Evolutionary conservation across 108 stramenopile genomes (phyloP).

Genomic region (Cyclostephanos tholiformis): DNA sequence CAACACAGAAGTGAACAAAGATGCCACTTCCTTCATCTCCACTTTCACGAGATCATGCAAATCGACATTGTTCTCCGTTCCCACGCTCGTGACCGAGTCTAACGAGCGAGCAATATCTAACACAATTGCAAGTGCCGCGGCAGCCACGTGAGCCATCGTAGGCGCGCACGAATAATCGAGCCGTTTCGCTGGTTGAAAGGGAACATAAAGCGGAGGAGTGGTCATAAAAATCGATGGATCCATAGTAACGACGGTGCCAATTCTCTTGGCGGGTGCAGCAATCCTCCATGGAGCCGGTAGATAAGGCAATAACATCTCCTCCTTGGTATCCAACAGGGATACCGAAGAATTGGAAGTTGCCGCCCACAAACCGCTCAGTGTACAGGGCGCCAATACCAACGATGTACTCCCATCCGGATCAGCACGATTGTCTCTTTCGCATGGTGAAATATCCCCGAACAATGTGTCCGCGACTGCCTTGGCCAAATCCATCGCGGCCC

Average conservation of each 20-base stretch:
- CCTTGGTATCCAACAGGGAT: conserved; percentile 58
- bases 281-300: conserved; percentile 7
- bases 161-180: conserved; percentile 12
- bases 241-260: conserved; percentile 45
- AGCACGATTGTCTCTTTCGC: conserved; percentile 2
- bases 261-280: not conserved
- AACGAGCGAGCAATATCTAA: conserved; percentile 38
- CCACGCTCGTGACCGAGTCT: conserved; percentile 9
- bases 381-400: conserved; percentile 64
- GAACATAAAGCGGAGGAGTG: conserved; percentile 38
- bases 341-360: conserved; percentile 56
- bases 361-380: conserved; percentile 57
- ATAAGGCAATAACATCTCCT: conserved; percentile 67
- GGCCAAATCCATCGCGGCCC: conserved; percentile 78
- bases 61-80: conserved; percentile 9
- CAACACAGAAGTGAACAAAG: conserved; percentile 28
- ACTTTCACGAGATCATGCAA: conserved; percentile 4
- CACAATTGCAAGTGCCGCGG: conserved; percentile 34
- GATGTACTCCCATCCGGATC: conserved; percentile 13
- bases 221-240: conserved; percentile 45
- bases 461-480: conserved; percentile 53
- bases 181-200: conserved; percentile 16
- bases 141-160: conserved; percentile 42
- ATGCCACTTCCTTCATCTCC: conserved; percentile 36
- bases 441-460: conserved; percentile 10